Percentiles rank a stretch among this genome's conserved stretches.
Conservation (phyloP, 768 basidiomycete genomes). For the Vararia minispora region DNA sequence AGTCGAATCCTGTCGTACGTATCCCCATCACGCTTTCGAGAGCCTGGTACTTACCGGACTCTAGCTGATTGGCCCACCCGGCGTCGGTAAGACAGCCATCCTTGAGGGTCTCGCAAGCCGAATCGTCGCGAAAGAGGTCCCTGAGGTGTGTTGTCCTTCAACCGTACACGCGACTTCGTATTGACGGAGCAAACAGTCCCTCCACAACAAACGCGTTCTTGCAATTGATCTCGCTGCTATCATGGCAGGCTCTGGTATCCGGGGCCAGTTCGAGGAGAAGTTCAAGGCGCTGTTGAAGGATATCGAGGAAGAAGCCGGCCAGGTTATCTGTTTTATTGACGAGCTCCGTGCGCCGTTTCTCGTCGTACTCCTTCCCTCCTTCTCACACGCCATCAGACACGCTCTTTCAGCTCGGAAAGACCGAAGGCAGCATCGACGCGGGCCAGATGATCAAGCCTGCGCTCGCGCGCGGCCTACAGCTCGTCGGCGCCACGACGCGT, state of each 20-base stretch:
- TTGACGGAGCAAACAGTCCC: slow-evolving; percentile 37
- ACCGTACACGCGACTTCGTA: background rate
- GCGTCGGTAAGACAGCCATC: slow-evolving; percentile 90
- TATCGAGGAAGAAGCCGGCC: slow-evolving; percentile 78
- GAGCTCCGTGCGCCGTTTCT: slow-evolving; percentile 65
- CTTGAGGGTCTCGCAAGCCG: slow-evolving; percentile 82
- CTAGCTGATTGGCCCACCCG: slow-evolving; percentile 75
- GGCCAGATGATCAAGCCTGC: slow-evolving; percentile 93
- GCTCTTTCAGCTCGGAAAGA: slow-evolving; percentile 81
- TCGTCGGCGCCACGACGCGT: slow-evolving; percentile 89
- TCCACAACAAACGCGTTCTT: slow-evolving; percentile 81
- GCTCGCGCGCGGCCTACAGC: slow-evolving; percentile 74
- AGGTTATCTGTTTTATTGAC: slow-evolving; percentile 89
- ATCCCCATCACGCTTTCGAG: background rate
- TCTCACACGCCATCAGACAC: slow-evolving; percentile 34
- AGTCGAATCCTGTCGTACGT: slow-evolving; percentile 82
- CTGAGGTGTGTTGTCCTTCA: slow-evolving; percentile 45
- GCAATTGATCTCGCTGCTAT: slow-evolving; percentile 77
- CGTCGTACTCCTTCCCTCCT: background rate
- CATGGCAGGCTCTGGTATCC: slow-evolving; percentile 83
- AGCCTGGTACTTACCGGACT: background rate
- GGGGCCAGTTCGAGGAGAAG: slow-evolving; percentile 89
- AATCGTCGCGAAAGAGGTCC: slow-evolving; percentile 83
- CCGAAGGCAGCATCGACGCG: slow-evolving; percentile 86
- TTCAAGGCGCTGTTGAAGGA: slow-evolving; percentile 86